phyloP scores from a whole-genome alignment of 1,284 basidiomycete genomes.

The Cryptococcus sp. region DNA sequence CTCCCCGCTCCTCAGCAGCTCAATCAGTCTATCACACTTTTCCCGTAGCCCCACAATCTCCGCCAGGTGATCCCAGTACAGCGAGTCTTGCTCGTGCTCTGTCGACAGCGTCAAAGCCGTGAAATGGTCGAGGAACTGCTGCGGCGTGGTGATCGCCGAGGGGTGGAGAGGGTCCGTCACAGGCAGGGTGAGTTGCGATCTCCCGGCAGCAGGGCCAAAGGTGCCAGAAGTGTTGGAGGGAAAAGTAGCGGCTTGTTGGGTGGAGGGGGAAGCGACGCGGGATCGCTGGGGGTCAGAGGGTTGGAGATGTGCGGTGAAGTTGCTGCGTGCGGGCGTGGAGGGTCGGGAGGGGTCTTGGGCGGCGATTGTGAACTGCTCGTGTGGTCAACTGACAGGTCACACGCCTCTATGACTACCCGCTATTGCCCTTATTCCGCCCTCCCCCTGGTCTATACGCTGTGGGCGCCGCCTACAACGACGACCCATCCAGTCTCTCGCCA shows the following conservation, averaged over 20 bases:
- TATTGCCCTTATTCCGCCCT: no score
- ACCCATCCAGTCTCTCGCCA: no score
- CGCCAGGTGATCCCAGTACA: constrained; percentile 77
- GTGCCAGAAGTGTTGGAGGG: constrained; percentile 17
- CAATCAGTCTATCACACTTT: constrained; percentile 67
- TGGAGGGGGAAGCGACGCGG: constrained; percentile 2
- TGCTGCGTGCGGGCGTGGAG: constrained; percentile 49
- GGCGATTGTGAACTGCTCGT: constrained; percentile 7
- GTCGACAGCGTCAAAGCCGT: constrained; percentile 78
- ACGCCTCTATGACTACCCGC: no score
- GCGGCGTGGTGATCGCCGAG: constrained; percentile 71
- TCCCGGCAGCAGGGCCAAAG: constrained; percentile 10
- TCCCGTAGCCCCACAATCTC: constrained; percentile 68
- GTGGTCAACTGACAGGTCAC: no score
- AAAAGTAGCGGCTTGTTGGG: constrained; percentile 6
- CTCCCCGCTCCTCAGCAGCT: constrained; percentile 67
- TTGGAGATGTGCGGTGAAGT: constrained; percentile 28
- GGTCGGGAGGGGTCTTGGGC: constrained; percentile 26
- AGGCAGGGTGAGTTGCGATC: constrained; percentile 26
- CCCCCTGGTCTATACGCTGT: no score
- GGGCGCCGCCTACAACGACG: no score
- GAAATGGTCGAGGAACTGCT: constrained; percentile 95
- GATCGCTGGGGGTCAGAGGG: constrained; percentile 3
- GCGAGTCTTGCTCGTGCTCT: constrained; percentile 83
- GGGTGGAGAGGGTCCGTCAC: constrained; percentile 40